Evolutionary conservation across 2,329 filamentous ascomycete species (phyloP), one percentile per base, ranked within the genome.

Genomic region (Ascochyta clinopodiicola): DNA sequence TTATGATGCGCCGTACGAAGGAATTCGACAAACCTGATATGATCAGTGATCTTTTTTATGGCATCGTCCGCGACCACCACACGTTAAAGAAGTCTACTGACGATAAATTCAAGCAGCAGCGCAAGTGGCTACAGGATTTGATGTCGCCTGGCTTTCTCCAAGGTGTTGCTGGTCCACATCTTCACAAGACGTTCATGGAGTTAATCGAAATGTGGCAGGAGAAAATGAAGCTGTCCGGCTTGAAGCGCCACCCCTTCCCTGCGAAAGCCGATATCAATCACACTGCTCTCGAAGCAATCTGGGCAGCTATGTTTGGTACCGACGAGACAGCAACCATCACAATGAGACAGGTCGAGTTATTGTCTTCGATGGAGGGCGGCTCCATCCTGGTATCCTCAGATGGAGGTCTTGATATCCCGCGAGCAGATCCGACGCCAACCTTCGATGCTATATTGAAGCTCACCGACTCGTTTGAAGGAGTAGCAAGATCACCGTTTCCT

Each of bases 11-110:
- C 5, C 75, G 79, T 1, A 76, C 79, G 13, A 77, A 75, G 43
- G 80, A 81, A 37, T 81, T 81, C 44, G 79, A 82, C 61, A 74
- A 78, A 60, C 44, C 71, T 73, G 60, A 73, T 76, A 27, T 55
- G 29, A 49, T 61, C 35, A 57, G 56, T 27, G 61, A 67, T 36
- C 68, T 78, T 49, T 72, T 79, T 19, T 62, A 62, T 25, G 73
- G 73, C 22, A 63, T 75, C 21, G 56, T 70, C 21, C 73, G 70
- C 2, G 49, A 73, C 37, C 67, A 74, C 51, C 76, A 78, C 53
- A 72, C 72, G 24, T 57, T 69, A 27, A 66, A 72, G 42, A 51
- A 62, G 4, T 69, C 63, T 1, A 69, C 73, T 22, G 48, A 63
- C 0, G 63, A 62, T n/a, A 27, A 13, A 12, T 78, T 69, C 63